These are phyloP conservation scores for Cystofilobasidium bisporidii DNA, from an alignment of 768 basidiomycete species.

Conservation along the genomic window DNA sequence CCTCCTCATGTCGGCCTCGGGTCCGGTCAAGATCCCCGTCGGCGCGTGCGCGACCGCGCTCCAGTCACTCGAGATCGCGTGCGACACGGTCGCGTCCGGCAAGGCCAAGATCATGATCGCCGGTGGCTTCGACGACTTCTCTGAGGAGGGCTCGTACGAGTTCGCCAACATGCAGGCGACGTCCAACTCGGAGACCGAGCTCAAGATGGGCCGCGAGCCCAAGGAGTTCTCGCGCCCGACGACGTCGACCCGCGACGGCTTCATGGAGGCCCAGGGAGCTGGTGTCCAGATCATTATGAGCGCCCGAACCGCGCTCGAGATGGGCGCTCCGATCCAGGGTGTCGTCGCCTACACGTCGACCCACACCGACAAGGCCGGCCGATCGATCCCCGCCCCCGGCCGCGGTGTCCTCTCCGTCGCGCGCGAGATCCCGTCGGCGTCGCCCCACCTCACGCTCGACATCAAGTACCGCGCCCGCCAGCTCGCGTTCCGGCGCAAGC, in stretches of 20 bases:
- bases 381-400: conserved; percentile 94
- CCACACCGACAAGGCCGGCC: conserved; percentile 95
- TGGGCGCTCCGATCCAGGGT: conserved; percentile 87
- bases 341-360: conserved; percentile 93
- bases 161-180: conserved; percentile 98
- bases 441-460: conserved; percentile 68
- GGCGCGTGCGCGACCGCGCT: conserved; percentile 97
- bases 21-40: conserved; percentile 97
- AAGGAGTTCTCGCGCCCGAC: conserved; percentile 98
- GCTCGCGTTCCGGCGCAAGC: conserved; percentile 84
- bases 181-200: conserved; percentile 90
- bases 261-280: conserved; percentile 95
- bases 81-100: conserved; percentile 82
- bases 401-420: conserved; percentile 83
- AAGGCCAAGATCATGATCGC: conserved; percentile 99
- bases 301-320: conserved; percentile 87
- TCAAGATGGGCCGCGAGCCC: conserved; percentile 98
- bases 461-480: conserved; percentile 85
- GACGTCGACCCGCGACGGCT: conserved; percentile 89
- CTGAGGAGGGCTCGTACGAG: conserved; percentile 46
- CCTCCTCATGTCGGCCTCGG: conserved; percentile 85
- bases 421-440: conserved; percentile 62
- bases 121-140: conserved; percentile 96
- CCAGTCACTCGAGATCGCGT: conserved; percentile 96
- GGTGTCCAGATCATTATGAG: conserved; percentile 97